Conservation (phyloP, 2,329 filamentous ascomycete genomes). For the Phialophora tarda region DNA sequence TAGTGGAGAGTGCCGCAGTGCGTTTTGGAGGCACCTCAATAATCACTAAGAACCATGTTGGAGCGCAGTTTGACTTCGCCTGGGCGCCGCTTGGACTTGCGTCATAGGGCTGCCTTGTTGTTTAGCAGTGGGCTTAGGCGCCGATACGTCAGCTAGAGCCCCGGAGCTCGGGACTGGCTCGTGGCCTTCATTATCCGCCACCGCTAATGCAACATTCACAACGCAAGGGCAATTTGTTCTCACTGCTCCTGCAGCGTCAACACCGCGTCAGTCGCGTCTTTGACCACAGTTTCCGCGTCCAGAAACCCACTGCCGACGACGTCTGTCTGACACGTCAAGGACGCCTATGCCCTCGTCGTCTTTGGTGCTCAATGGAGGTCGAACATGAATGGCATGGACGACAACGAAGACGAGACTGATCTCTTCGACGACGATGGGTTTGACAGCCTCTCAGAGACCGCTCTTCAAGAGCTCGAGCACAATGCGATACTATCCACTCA, state of each 20-base stretch:
- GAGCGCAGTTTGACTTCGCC: conserved; percentile 12
- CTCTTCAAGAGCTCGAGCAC: conserved; percentile 53
- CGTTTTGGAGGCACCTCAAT: not conserved
- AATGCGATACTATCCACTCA: conserved; percentile 53
- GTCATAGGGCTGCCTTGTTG: not conserved
- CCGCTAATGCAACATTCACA: conserved; percentile 20
- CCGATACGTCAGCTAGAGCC: not conserved
- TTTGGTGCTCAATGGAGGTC: conserved; percentile 33
- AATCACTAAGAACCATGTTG: not conserved
- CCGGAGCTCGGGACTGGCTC: not conserved
- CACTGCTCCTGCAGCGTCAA: not conserved
- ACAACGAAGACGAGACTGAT: conserved; percentile 53
- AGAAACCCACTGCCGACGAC: not conserved
- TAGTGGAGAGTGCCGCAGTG: not conserved
- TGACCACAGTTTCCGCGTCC: not conserved
- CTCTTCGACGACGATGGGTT: conserved; percentile 52
- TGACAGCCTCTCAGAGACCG: conserved; percentile 51
- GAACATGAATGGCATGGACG: conserved; percentile 51
- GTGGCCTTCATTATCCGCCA: not conserved
- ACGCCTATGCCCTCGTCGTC: not conserved
- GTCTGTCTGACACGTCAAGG: not conserved
- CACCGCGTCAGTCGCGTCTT: conserved; percentile 1
- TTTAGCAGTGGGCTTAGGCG: not conserved
- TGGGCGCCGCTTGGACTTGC: conserved; percentile 8
- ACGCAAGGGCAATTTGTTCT: not conserved